Evolutionary conservation across 2,329 filamentous ascomycete species (phyloP).

Genomic region (Nemania bipapillata): DNA sequence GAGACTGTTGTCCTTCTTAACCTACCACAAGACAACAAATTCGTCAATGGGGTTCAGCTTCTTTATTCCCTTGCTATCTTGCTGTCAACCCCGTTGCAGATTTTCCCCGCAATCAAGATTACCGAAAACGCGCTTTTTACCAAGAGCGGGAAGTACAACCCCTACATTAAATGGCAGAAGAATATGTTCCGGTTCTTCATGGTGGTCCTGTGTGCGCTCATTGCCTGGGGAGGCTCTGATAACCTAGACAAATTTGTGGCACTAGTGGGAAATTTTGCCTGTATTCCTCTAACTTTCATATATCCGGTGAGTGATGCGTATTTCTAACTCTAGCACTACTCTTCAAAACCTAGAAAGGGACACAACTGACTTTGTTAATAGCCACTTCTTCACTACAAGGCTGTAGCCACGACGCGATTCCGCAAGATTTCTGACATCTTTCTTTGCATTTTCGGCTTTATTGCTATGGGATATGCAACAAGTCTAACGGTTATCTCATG

Average conservation of each 20-base stretch:
- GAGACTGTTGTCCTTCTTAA: constrained; percentile 97
- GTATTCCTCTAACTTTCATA: constrained; percentile 95
- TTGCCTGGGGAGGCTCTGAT: constrained; percentile 92
- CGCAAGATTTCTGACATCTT: constrained; percentile 78
- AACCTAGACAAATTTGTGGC: constrained; percentile 98
- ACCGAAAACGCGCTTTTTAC: constrained; percentile 95
- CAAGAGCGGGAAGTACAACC: constrained; percentile 95
- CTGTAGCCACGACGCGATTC: constrained; percentile 74
- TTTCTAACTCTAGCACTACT: neutral
- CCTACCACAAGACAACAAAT: constrained; percentile 91
- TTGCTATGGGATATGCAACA: constrained; percentile 94
- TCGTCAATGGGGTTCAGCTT: constrained; percentile 96
- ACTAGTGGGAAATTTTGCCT: constrained; percentile 95
- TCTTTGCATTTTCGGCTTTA: constrained; percentile 82
- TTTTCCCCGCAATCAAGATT: constrained; percentile 97
- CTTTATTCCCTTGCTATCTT: constrained; percentile 98
- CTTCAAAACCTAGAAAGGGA: neutral
- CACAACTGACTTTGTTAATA: constrained; percentile 54
- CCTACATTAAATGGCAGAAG: constrained; percentile 99
- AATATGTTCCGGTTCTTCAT: constrained; percentile 95
- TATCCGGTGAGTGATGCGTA: constrained; percentile 81
- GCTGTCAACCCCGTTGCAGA: constrained; percentile 91
- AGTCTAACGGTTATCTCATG: constrained; percentile 86
- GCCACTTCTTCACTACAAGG: constrained; percentile 90
- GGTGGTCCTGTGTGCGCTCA: constrained; percentile 83